Evolutionary conservation across 306 rosid genomes (phyloP), one percentile per base, ranked within the genome.

Genomic region (Pyrus betulifolia): DNA sequence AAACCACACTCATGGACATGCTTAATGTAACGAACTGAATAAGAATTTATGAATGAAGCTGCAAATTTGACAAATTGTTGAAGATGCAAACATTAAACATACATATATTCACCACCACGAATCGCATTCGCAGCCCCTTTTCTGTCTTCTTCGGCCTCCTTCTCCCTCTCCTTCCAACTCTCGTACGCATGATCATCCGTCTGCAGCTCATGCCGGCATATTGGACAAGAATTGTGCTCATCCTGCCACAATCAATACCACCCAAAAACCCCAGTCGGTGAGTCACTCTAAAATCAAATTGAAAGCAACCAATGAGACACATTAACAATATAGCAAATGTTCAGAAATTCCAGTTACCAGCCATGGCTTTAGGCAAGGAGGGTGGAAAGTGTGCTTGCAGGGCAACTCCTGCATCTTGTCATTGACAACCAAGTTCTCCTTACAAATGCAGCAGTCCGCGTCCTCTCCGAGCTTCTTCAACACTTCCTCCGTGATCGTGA

Each of bases 361-460:
- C 99, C 99, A 95, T 6, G 99, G 97, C 86, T 91, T 92, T 52
- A 95, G 80, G 83, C 98, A 94, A 4, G 93, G 92, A 45, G 97
- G 99, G 82, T 95, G 99, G 85, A 90, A 95, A 0, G 88, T 91
- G 86, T 95, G 99, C 86, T 86, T 95, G 99, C 99, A 95, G 67
- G 99, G 99, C 81, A 95, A 73, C 85, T 92, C 99, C 77, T 92
- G 97, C 97, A 92, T 95, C 81, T 89, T 79, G 74, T 92, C 99
- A 80, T 87, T 80, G 70, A 89, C 81, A 74, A 61, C 90, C 76
- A 95, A 87, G 70, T 90, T 80, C 75, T 95, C 99, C 79, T 87
- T 86, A 87, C 99, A 95, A 87, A 95, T 95, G 63, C 96, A 89
- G 80, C 99, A 95, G 57, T 92, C 90, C 21, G 85, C 88, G 74